A percentile compares a stretch with the other conserved stretches of the same genome.
phyloP scores from a whole-genome alignment of 805 yeast genomes.

The Helenozyma rhizophorensis region DNA sequence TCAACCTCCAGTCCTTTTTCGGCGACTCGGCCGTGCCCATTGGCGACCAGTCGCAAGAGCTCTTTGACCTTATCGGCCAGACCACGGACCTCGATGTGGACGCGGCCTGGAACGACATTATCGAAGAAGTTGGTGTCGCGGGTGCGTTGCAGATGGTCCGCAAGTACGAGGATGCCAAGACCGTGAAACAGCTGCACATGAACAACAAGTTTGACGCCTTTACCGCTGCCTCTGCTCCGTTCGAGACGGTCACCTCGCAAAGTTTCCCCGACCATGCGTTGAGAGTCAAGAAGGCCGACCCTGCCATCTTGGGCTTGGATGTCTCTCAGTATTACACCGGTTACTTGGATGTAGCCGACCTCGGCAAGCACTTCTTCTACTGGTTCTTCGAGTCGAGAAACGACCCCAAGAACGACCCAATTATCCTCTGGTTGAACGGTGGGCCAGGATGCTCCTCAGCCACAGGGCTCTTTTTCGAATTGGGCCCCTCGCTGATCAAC shows the following conservation, averaged over 20 bases:
- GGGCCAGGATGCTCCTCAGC: constrained; percentile 10
- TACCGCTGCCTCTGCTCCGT: constrained; percentile 1
- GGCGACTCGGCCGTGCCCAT: neutral
- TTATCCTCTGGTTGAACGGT: constrained; percentile 11
- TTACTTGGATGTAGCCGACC: constrained; percentile 7
- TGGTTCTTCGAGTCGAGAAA: constrained; percentile 15
- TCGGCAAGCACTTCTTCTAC: constrained; percentile 10
- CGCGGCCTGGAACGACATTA: constrained; percentile 6
- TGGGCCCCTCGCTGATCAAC: constrained; percentile 8
- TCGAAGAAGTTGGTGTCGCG: constrained; percentile 1
- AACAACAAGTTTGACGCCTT: constrained; percentile 6
- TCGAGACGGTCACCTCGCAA: constrained; percentile 8
- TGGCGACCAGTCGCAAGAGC: neutral
- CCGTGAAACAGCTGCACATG: constrained; percentile 2
- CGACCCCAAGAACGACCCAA: constrained; percentile 9
- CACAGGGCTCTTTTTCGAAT: constrained; percentile 8
- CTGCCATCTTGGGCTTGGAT: constrained; percentile 19
- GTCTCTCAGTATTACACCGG: constrained; percentile 8
- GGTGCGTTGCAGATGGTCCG: constrained; percentile 1
- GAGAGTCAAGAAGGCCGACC: constrained; percentile 15
- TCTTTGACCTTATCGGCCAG: neutral
- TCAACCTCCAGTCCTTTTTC: neutral
- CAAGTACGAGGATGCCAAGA: constrained; percentile 1
- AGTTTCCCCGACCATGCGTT: constrained; percentile 21
- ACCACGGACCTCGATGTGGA: neutral